Percentiles rank a stretch among this genome's conserved stretches.
Evolutionary conservation across 805 yeast species (phyloP).

Genomic region (Cyberlindnera xylosilytica): DNA sequence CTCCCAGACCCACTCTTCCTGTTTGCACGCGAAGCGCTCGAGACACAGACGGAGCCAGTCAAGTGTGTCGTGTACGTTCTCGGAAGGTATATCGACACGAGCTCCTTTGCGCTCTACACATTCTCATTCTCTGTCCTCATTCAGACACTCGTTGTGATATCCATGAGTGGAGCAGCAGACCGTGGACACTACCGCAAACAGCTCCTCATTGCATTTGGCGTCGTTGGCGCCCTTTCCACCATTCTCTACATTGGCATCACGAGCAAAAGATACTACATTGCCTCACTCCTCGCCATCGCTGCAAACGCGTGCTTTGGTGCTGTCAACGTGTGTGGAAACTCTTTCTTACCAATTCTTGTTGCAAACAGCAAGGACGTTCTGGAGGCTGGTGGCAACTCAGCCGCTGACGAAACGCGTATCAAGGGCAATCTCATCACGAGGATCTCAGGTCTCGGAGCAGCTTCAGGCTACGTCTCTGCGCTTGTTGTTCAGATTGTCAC

Average conservation of each 20-base stretch:
- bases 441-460: slow-evolving; percentile 68
- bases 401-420: neutral
- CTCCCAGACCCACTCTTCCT: neutral
- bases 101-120: slow-evolving; percentile 71
- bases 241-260: slow-evolving; percentile 39
- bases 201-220: slow-evolving; percentile 53
- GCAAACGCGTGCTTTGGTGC: slow-evolving; percentile 75
- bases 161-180: slow-evolving; percentile 72
- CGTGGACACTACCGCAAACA: slow-evolving; percentile 58
- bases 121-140: slow-evolving; percentile 67
- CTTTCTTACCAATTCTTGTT: slow-evolving; percentile 63
- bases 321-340: slow-evolving; percentile 76
- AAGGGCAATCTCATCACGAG: slow-evolving; percentile 43
- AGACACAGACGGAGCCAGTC: slow-evolving; percentile 12
- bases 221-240: slow-evolving; percentile 55
- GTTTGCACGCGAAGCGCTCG: slow-evolving; percentile 2
- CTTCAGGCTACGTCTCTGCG: slow-evolving; percentile 68
- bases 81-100: slow-evolving; percentile 57
- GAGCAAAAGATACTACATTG: slow-evolving; percentile 44
- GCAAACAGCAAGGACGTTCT: slow-evolving; percentile 29
- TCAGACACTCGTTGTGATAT: slow-evolving; percentile 68
- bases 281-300: slow-evolving; percentile 52
- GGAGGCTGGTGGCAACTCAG: no score
- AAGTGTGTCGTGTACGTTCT: slow-evolving; percentile 47
- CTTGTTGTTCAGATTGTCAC: slow-evolving; percentile 62